A percentile compares a stretch with the other conserved stretches of the same genome.
phyloP scores from a whole-genome alignment of 306 rosid species.

The Cotoneaster glaucophyllus region DNA sequence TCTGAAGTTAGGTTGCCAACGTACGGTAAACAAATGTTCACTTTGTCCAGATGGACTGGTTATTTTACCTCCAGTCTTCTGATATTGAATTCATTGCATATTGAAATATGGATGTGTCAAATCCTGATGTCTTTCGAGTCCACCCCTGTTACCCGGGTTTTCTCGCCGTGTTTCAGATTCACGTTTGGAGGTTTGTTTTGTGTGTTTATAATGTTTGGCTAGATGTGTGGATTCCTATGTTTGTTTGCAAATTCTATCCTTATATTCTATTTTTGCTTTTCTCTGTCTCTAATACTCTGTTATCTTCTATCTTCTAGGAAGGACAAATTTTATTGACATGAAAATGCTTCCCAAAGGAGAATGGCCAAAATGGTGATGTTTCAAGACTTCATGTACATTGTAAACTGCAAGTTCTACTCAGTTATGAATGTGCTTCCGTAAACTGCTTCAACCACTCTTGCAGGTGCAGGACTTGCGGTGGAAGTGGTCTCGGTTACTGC shows the following conservation, averaged over 20 bases:
- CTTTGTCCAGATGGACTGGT: no score
- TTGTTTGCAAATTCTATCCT: not conserved
- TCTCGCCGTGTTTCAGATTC: not conserved
- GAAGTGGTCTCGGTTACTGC: slow-evolving; percentile 78
- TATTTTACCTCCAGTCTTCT: no score
- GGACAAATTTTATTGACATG: slow-evolving; percentile 57
- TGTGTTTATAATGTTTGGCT: not conserved
- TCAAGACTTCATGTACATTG: not conserved
- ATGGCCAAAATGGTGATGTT: slow-evolving; percentile 81
- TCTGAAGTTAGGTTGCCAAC: no score
- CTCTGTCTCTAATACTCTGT: not conserved
- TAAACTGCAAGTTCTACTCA: not conserved
- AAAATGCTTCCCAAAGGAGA: slow-evolving; percentile 87
- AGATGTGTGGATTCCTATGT: not conserved
- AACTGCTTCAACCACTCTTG: slow-evolving; percentile 10
- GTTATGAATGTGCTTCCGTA: not conserved
- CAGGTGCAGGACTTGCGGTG: slow-evolving; percentile 79
- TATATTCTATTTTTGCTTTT: not conserved
- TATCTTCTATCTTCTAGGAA: slow-evolving; percentile 30
- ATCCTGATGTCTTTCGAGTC: not conserved
- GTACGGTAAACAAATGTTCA: no score
- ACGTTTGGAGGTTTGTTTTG: not conserved
- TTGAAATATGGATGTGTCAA: not conserved
- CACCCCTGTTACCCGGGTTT: not conserved
- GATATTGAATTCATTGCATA: no score